Base-by-base conservation (phyloP, 768 basidiomycete genomes). In the Trametes elegans region DNA sequence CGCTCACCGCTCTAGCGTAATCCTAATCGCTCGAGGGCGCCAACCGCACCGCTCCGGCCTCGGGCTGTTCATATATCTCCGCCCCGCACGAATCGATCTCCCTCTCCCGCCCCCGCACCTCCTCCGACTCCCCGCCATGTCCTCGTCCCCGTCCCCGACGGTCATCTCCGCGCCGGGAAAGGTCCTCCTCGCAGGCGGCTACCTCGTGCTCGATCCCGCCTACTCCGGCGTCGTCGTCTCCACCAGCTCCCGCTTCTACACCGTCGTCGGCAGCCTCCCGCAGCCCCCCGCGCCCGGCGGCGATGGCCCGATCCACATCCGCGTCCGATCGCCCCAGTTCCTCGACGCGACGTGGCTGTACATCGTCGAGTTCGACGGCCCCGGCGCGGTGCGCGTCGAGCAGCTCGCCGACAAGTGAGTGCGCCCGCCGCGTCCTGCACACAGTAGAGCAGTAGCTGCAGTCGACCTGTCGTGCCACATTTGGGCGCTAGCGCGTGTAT, bases 221-320 rank as follows among this genome's bases (percentile, higher is more conserved):
- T 93, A 90, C 67, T 83, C 88, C 27, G 97, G 96, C 45, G 73
- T 91, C 55, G 94, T 95, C 40, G 80, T 98, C 40, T 91, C 93
- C 0, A 94, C 96, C 14, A 92, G 92, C 10, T 93, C 93, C 19
- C 83, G 97, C 35, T 98, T 99, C 74, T 98, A 95, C 71, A 86
- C 93, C 21, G 81, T 84, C 62, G 75, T 95, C 43, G 41, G 67
- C 14, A 53, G 60, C 5, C 66, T 66, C 7, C 21, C 50, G 40
- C 64, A 38, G 36, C 36, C 60, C 18, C 42, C 46, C n/a, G 51
- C 52, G 13, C 28, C 49, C 16, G 42, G 36, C 47, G 35, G 44
- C 10, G 49, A 39, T 18, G 42, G 48, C 54, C 63, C 71, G 31
- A 66, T 73, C 60, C 74, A 70, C 58, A 83, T 98, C 66, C 72